Evolutionary conservation across 2,329 filamentous ascomycete species (phyloP).

Genomic region (Sclerotinia spermophila): DNA sequence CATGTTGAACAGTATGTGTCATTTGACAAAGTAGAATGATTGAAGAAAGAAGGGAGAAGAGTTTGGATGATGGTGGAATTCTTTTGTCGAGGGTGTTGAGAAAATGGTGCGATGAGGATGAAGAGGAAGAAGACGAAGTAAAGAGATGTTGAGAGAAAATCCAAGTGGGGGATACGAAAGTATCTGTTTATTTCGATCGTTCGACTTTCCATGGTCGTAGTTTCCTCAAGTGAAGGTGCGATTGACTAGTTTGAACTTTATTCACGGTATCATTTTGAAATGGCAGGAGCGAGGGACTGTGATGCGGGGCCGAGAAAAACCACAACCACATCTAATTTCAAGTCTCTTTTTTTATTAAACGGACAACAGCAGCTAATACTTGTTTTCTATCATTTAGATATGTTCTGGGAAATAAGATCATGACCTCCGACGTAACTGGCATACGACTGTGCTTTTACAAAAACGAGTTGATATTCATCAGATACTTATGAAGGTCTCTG

Average conservation of each 20-base stretch:
- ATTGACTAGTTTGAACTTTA: neutral
- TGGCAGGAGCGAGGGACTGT: neutral
- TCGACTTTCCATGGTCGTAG: neutral
- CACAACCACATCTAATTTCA: neutral
- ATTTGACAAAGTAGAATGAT: neutral
- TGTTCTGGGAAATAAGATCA: too few species aligned
- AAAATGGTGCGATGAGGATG: neutral
- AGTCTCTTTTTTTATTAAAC: neutral
- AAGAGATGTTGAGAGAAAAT: neutral
- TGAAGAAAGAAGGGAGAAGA: neutral
- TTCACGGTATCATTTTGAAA: neutral
- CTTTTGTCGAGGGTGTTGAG: neutral
- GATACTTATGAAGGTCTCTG: neutral
- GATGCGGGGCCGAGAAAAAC: neutral
- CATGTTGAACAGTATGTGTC: neutral
- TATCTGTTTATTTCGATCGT: neutral
- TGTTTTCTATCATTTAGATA: neutral
- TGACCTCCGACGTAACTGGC: neutral
- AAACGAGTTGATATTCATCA: too few species aligned
- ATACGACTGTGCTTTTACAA: neutral
- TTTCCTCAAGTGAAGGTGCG: neutral
- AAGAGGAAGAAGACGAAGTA: neutral
- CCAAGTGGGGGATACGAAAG: neutral
- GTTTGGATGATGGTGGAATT: neutral
- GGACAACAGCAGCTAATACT: neutral